Conservation (phyloP, 2,329 filamentous ascomycete species). For the Fusarium mundagurra region DNA sequence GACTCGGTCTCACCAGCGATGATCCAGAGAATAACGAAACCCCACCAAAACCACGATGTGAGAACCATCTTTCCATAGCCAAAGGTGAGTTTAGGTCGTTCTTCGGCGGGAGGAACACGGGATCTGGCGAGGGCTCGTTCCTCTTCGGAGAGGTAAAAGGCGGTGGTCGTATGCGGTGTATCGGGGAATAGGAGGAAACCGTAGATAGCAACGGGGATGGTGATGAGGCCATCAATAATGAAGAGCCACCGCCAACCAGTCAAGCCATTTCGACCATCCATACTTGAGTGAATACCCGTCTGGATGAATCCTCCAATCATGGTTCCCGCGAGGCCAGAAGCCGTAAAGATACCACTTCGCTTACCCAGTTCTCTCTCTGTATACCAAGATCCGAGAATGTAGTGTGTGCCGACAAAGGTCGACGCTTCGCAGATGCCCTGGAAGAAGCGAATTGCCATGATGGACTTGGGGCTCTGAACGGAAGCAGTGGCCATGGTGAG, state of each 20-base stretch:
- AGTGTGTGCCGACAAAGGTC: conserved; percentile 54
- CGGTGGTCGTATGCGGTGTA: conserved; percentile 58
- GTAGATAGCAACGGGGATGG: conserved; percentile 48
- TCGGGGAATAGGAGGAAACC: conserved; percentile 51
- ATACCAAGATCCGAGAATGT: conserved; percentile 65
- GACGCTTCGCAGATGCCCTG: conserved; percentile 52
- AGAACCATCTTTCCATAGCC: conserved; percentile 65
- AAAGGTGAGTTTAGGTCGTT: conserved; percentile 57
- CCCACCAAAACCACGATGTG: conserved; percentile 71
- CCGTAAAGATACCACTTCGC: conserved; percentile 70
- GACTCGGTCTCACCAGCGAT: conserved; percentile 78
- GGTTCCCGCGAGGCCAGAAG: conserved; percentile 67
- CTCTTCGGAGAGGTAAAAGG: conserved; percentile 56
- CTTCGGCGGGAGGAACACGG: conserved; percentile 51
- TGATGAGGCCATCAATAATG: conserved; percentile 71
- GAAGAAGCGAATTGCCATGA: conserved; percentile 54
- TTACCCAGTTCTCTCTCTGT: conserved; percentile 69
- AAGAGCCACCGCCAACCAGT: conserved; percentile 77
- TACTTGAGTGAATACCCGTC: conserved; percentile 65
- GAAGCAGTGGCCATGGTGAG: conserved; percentile 67
- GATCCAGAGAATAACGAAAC: conserved; percentile 73
- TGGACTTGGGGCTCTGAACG: conserved; percentile 48
- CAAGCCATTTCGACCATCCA: conserved; percentile 60
- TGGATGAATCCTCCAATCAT: conserved; percentile 64
- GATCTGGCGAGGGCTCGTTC: conserved; percentile 56